Percentiles rank a stretch among this genome's conserved stretches.
phyloP scores from a whole-genome alignment of 176 grass and related monocot species.

The Eleusine indica region DNA sequence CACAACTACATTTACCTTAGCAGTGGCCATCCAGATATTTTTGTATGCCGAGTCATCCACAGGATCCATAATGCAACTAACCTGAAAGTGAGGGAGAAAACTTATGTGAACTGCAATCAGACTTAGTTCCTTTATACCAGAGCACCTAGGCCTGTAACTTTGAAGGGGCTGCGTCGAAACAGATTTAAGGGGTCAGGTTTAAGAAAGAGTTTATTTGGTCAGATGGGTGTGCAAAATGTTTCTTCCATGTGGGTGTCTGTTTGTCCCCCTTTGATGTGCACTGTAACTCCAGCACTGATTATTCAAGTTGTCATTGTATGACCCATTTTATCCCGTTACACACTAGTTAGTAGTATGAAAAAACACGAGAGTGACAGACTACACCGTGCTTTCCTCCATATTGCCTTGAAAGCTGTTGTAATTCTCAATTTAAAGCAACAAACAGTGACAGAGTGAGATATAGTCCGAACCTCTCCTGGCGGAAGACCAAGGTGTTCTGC shows the following conservation, averaged over 20 bases:
- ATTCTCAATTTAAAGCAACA: conserved; percentile 20
- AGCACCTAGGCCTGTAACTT: neutral
- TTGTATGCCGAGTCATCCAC: conserved; percentile 60
- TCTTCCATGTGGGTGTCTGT: neutral
- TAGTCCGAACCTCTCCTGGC: conserved; percentile 73
- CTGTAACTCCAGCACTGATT: neutral
- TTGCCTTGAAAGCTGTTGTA: neutral
- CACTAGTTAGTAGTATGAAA: neutral
- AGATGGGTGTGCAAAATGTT: neutral
- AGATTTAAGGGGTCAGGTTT: neutral
- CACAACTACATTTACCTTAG: conserved; percentile 51
- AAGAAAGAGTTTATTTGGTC: conserved; percentile 8
- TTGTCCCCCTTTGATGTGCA: neutral
- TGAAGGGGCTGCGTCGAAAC: neutral
- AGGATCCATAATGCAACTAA: conserved; percentile 65
- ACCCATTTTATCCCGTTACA: neutral
- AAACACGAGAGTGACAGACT: neutral
- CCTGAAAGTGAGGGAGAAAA: conserved; percentile 44
- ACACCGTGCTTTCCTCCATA: neutral
- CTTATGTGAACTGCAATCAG: conserved; percentile 7
- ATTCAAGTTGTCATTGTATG: neutral
- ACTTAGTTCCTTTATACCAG: neutral
- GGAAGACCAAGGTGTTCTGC: conserved; percentile 95
- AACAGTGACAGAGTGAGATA: neutral
- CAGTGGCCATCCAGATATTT: conserved; percentile 78